phyloP scores from a whole-genome alignment of 352 stramenopile genomes.

The Thalassiosira mediterranea region DNA sequence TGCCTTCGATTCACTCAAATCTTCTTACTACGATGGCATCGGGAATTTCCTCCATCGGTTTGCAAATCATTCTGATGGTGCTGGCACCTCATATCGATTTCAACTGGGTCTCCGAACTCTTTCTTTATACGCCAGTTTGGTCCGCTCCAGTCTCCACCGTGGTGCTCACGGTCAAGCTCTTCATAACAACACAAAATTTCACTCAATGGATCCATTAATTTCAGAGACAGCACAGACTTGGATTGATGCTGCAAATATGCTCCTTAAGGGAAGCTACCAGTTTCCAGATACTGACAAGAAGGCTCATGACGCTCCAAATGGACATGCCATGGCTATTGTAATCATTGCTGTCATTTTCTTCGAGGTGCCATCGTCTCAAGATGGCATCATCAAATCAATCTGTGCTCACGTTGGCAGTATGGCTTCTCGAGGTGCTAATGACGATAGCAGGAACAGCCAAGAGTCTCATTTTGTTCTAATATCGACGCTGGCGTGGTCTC shows the following conservation, averaged over 20 bases:
- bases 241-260: slow-evolving; percentile 50
- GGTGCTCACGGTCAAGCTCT: slow-evolving; percentile 12
- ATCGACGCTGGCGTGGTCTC: slow-evolving; percentile 51
- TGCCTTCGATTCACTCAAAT: slow-evolving; percentile 44
- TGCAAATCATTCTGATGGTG: neutral
- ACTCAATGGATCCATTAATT: slow-evolving; percentile 21
- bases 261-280: slow-evolving; percentile 13
- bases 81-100: slow-evolving; percentile 15
- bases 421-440: slow-evolving; percentile 11
- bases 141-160: slow-evolving; percentile 36
- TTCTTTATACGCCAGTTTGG: slow-evolving; percentile 41
- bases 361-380: slow-evolving; percentile 51
- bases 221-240: slow-evolving; percentile 45
- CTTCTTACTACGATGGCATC: slow-evolving; percentile 41
- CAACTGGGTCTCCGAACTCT: slow-evolving; percentile 38
- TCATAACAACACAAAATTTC: neutral
- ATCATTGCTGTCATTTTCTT: slow-evolving; percentile 55
- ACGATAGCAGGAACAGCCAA: slow-evolving; percentile 3
- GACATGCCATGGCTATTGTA: slow-evolving; percentile 41
- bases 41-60: slow-evolving; percentile 31
- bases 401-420: slow-evolving; percentile 37
- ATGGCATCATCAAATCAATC: slow-evolving; percentile 41
- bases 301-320: slow-evolving; percentile 18
- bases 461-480: slow-evolving; percentile 38
- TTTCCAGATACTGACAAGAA: slow-evolving; percentile 1